Base-by-base conservation (phyloP, 1,139 yeast genomes). In the Pichia sp. region DNA sequence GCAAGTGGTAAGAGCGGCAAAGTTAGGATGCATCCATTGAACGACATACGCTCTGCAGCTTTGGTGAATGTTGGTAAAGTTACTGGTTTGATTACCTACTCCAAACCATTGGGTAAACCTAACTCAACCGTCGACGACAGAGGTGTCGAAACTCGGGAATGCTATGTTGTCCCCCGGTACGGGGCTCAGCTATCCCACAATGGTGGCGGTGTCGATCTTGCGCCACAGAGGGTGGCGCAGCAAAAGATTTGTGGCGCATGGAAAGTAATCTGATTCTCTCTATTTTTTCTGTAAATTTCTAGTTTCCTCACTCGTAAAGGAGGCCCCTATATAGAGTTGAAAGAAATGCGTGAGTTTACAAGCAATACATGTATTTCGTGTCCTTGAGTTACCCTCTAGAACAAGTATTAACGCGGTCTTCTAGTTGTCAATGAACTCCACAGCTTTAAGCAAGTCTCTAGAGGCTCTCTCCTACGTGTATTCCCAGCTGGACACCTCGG, bases 31-130 rank as follows among this genome's bases (percentile, higher is more conserved):
- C 82, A 79, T 60, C 82, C 91, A 0, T 73, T 93, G 58, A 87
- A 87, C 30, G 95, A 88, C 56, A 79, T 91, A 41, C 72, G 80
- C 4, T 90, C 91, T 1, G 78, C 81, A 23, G 93, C 90, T 51
- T 71, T 93, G 48, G 80, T 91, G 4, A 89, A 87, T 59, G 76
- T 93, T 22, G 91, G 91, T 16, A 85, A 84, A 60, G 73, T 73
- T 28, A 83, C 95, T 3, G 82, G 88, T 0, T 71, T 91, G 47
- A 68, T 91, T 47, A 82, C 93, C 0, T 91, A 85, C 67, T 89
- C 97, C 37, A 91, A 91, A 64, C 98, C 98, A 0, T 71, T 91
- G 54, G 96, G 96, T 0, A 87, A 88, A 51, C 96, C 96, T 3
- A 62, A 87, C 18, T 71, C 80, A 1, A 72, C 87, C 0, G 13